These are phyloP conservation scores for Cyclotella distinguenda DNA, from an alignment of 108 stramenopile genomes.

Conservation along the genomic window DNA sequence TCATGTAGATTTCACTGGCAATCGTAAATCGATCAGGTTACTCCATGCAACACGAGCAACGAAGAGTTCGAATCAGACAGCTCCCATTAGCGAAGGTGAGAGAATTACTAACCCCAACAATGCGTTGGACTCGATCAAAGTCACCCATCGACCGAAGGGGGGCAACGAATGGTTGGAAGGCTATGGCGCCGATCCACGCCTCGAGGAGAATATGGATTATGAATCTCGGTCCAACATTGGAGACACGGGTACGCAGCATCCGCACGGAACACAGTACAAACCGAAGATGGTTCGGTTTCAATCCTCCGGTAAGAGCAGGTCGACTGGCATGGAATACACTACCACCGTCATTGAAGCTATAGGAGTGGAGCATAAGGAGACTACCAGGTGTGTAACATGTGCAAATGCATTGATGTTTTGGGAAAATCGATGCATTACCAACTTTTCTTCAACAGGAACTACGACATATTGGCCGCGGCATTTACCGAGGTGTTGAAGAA, in stretches of 20 bases:
- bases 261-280: constrained; percentile 86
- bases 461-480: constrained; percentile 84
- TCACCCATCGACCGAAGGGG: constrained; percentile 75
- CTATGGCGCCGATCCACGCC: constrained; percentile 47
- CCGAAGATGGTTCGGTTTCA: constrained; percentile 81
- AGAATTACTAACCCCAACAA: constrained; percentile 45
- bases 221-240: constrained; percentile 35
- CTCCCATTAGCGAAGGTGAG: constrained; percentile 44
- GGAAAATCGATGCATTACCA: not conserved
- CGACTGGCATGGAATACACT: constrained; percentile 81
- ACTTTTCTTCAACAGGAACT: constrained; percentile 52
- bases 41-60: constrained; percentile 77
- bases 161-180: constrained; percentile 79
- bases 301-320: constrained; percentile 59
- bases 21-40: constrained; percentile 36
- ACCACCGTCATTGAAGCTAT: constrained; percentile 87
- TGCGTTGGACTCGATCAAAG: constrained; percentile 67
- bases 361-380: constrained; percentile 90
- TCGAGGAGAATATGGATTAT: constrained; percentile 27
- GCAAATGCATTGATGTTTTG: not conserved
- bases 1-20: too few species aligned
- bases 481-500: constrained; percentile 77
- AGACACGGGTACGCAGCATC: constrained; percentile 73
- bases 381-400: constrained; percentile 58
- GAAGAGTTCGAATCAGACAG: constrained; percentile 40